Evolutionary conservation across 257 asterid genomes (phyloP).

Genomic region (Linderniella brevidens): DNA sequence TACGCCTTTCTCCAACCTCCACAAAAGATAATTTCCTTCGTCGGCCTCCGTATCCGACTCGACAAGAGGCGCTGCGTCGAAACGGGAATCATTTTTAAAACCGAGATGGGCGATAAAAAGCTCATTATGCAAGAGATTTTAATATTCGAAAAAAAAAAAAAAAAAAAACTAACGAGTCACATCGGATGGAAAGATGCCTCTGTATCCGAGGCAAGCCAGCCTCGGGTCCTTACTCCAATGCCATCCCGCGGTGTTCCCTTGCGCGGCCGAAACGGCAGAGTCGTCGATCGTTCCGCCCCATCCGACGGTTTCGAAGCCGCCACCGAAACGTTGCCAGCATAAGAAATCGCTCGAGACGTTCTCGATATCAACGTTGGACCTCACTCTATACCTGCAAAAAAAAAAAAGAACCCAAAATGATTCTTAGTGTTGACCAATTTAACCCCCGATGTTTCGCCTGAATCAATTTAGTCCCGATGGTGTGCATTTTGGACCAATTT

Average conservation of each 20-base stretch:
- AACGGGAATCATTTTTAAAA: too few relatives aligned
- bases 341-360: constrained; percentile 37
- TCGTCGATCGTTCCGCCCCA: constrained; percentile 57
- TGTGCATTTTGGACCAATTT: too few relatives aligned
- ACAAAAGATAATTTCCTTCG: constrained; percentile 57
- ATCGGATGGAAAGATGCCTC: constrained; percentile 72
- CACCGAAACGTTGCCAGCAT: constrained; percentile 89
- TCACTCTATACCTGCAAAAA: constrained; percentile 53
- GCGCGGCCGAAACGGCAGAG: constrained; percentile 45
- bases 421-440: too few relatives aligned
- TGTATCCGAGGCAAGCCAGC: constrained; percentile 65
- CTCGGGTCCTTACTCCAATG: constrained; percentile 80
- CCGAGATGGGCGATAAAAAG: too few relatives aligned
- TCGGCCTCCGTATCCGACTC: constrained; percentile 64
- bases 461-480: too few relatives aligned
- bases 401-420: too few relatives aligned
- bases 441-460: too few relatives aligned
- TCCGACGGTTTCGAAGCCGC: constrained; percentile 31
- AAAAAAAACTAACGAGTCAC: constrained; percentile 37
- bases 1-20: constrained; percentile 89
- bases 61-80: constrained; percentile 63
- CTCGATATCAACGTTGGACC: constrained; percentile 84
- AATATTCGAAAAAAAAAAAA: too few relatives aligned
- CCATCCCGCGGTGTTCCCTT: constrained; percentile 50
- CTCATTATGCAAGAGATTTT: too few relatives aligned